Percentiles rank a stretch among this genome's conserved stretches.
phyloP scores from a whole-genome alignment of 768 basidiomycete species.

The Galerina sulciceps region DNA sequence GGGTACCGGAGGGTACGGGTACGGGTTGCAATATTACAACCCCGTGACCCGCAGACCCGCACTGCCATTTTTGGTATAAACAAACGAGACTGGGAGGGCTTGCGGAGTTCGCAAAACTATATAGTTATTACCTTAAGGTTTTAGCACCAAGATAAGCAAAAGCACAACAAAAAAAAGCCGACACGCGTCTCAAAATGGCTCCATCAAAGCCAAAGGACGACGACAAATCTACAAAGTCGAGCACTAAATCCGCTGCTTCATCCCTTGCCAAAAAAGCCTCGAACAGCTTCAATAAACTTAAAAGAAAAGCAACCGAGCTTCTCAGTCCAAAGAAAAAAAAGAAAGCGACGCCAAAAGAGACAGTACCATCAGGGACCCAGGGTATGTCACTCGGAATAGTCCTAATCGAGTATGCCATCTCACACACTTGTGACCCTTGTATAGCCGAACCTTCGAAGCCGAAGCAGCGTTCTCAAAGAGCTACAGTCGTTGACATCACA shows the following conservation, averaged over 20 bases:
- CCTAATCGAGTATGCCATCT: no score
- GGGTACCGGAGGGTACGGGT: constrained; percentile 17
- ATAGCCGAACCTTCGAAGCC: neutral
- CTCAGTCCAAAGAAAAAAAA: neutral
- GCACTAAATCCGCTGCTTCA: neutral
- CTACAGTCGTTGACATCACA: neutral
- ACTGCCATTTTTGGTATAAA: neutral
- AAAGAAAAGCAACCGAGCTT: neutral
- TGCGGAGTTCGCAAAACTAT: neutral
- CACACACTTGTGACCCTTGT: neutral
- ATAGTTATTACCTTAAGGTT: neutral
- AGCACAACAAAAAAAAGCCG: neutral
- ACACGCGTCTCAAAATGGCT: neutral
- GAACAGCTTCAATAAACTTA: neutral
- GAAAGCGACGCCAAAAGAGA: neutral
- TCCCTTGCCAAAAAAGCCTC: neutral
- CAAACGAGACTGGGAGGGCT: neutral
- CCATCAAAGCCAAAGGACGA: neutral
- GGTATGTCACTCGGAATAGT: neutral
- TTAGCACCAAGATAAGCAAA: neutral
- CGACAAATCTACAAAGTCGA: neutral
- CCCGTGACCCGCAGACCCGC: constrained; percentile 11
- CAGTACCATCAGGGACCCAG: neutral
- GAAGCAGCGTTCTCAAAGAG: neutral
- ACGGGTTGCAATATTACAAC: constrained; percentile 1